Conservation (phyloP, 2,329 filamentous ascomycete species). For the Fusarium austroafricanum region DNA sequence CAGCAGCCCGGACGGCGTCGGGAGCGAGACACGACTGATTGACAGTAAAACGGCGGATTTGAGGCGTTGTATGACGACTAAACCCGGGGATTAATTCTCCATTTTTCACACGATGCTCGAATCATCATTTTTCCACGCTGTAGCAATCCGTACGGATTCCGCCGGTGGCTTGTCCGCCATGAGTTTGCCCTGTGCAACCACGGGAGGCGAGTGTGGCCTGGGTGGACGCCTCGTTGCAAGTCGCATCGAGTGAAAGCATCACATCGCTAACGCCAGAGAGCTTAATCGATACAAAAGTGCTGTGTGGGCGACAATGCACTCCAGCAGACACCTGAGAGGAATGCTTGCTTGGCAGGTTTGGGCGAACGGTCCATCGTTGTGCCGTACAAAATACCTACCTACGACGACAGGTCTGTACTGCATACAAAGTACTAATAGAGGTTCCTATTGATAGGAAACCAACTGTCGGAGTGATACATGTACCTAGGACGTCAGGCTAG, state of each 20-base stretch:
- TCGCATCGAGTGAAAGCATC: slow-evolving; percentile 25
- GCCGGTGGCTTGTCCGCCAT: slow-evolving; percentile 35
- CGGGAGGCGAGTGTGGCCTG: slow-evolving; percentile 23
- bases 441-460: slow-evolving; percentile 17
- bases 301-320: slow-evolving; percentile 3
- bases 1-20: slow-evolving; percentile 13
- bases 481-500: no score
- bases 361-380: slow-evolving; percentile 1
- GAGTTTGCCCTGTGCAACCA: slow-evolving; percentile 35
- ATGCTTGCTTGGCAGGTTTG: slow-evolving; percentile 15
- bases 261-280: slow-evolving; percentile 22
- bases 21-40: slow-evolving; percentile 18
- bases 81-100: slow-evolving; percentile 10
- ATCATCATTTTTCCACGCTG: slow-evolving; percentile 25
- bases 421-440: background rate
- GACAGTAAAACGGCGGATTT: slow-evolving; percentile 25
- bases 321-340: slow-evolving; percentile 13
- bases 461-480: slow-evolving; percentile 4
- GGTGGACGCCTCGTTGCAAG: slow-evolving; percentile 35
- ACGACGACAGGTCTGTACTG: slow-evolving; percentile 18
- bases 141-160: slow-evolving; percentile 14
- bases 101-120: slow-evolving; percentile 5
- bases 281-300: slow-evolving; percentile 18
- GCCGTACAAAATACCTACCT: background rate
- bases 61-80: slow-evolving; percentile 21